These are phyloP conservation scores for Clarireedia homoeocarpa DNA, from an alignment of 2,329 filamentous ascomycete species.

Conservation along the genomic window DNA sequence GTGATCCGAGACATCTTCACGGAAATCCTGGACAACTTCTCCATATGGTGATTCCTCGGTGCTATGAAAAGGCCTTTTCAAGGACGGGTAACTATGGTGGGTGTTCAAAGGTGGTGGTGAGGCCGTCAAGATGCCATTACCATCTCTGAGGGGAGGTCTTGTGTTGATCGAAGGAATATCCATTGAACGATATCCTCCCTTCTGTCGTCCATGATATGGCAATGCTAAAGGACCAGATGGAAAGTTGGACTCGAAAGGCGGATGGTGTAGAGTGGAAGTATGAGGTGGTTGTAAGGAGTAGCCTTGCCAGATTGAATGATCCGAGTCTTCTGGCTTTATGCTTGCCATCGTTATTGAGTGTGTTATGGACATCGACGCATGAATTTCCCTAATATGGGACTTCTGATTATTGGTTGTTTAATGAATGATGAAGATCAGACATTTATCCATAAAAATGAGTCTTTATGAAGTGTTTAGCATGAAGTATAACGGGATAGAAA, in stretches of 20 bases:
- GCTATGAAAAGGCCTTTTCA: conserved; percentile 27
- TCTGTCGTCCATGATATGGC: conserved; percentile 24
- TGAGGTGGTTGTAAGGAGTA: conserved; percentile 24
- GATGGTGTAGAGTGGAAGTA: conserved; percentile 18
- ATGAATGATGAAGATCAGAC: conserved; percentile 13
- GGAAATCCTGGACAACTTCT: conserved; percentile 23
- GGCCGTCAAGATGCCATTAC: conserved; percentile 19
- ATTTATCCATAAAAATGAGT: conserved; percentile 18
- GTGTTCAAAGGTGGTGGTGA: conserved; percentile 25
- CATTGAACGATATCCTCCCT: conserved; percentile 25
- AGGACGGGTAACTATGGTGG: conserved; percentile 28
- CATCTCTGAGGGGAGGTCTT: conserved; percentile 18
- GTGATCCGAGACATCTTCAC: conserved; percentile 26
- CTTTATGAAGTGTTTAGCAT: conserved; percentile 9
- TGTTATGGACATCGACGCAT: conserved; percentile 28
- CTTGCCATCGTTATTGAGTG: conserved; percentile 28
- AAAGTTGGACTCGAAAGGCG: conserved; percentile 23
- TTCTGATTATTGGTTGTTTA: conserved; percentile 13
- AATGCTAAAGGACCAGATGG: conserved; percentile 19
- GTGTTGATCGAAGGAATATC: conserved; percentile 25
- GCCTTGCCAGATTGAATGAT: conserved; percentile 28
- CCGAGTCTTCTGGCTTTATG: conserved; percentile 28
- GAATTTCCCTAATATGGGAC: conserved; percentile 14
- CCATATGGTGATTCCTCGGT: conserved; percentile 24
- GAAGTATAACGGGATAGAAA: conserved; percentile 17